Percentiles rank a stretch among this genome's conserved stretches.
These are phyloP conservation scores for Knufia petricola DNA, from an alignment of 2,329 filamentous ascomycete genomes.

Conservation along the genomic window DNA sequence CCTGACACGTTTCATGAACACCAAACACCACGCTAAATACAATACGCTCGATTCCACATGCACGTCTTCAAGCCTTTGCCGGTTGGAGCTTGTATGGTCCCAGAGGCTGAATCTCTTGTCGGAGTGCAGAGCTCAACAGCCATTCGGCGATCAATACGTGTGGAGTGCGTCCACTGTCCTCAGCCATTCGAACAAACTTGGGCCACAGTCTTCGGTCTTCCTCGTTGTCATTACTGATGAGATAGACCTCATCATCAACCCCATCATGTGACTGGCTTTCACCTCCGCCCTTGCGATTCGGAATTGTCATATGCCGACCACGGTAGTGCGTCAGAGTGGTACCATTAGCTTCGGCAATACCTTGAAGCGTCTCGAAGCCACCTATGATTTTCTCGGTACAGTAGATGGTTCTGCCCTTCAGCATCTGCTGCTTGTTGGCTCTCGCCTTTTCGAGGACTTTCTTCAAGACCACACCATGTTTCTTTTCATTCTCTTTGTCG, in stretches of 20 bases:
- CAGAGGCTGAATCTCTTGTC: slow-evolving; percentile 64
- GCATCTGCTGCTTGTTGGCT: slow-evolving; percentile 64
- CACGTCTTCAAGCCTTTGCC: neutral
- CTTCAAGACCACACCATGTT: slow-evolving; percentile 58
- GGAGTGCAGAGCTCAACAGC: slow-evolving; percentile 83
- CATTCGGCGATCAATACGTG: slow-evolving; percentile 78
- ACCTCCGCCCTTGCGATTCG: slow-evolving; percentile 39
- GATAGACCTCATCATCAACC: slow-evolving; percentile 64
- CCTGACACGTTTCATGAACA: neutral
- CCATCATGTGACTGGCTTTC: slow-evolving; percentile 37
- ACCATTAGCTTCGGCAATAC: slow-evolving; percentile 81
- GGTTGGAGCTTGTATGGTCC: slow-evolving; percentile 45
- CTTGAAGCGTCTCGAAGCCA: slow-evolving; percentile 72
- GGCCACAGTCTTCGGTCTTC: slow-evolving; percentile 68
- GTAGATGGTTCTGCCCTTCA: slow-evolving; percentile 70
- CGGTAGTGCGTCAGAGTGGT: slow-evolving; percentile 71
- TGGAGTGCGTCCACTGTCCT: slow-evolving; percentile 67
- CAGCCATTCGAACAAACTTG: slow-evolving; percentile 69
- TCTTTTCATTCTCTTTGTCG: slow-evolving; percentile 64
- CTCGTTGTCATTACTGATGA: slow-evolving; percentile 60
- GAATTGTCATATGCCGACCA: slow-evolving; percentile 60
- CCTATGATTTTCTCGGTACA: slow-evolving; percentile 72
- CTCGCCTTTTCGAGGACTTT: slow-evolving; percentile 62
- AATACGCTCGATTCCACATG: too few relatives aligned
- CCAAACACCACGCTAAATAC: slow-evolving; percentile 2